Evolutionary conservation across 176 grass and related monocot genomes (phyloP).

Genomic region (Coix lacrymajobi): DNA sequence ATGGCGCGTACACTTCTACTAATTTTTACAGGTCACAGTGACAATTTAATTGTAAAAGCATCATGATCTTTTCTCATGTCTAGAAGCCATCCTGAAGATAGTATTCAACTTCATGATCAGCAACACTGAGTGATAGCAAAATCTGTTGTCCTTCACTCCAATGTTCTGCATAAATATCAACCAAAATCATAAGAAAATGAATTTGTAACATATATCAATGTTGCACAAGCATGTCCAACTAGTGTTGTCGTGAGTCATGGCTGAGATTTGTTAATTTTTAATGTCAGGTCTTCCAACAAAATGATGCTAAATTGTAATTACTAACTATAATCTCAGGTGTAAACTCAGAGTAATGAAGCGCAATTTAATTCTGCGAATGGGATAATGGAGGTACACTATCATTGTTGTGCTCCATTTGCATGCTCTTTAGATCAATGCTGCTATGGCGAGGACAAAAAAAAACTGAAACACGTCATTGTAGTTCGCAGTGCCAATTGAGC

Average conservation of each 20-base stretch:
- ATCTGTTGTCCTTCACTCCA: conserved; percentile 58
- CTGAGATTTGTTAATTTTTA: conserved; percentile 1
- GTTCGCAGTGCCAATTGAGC: neutral
- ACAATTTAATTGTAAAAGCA: too few relatives aligned
- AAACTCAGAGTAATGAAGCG: conserved; percentile 61
- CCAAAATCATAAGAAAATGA: conserved; percentile 14
- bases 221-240: neutral
- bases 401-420: conserved; percentile 59
- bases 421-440: conserved; percentile 85
- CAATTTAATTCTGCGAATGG: conserved; percentile 68
- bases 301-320: neutral
- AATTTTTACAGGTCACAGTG: too few relatives aligned
- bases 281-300: neutral
- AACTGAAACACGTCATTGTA: neutral
- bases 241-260: neutral
- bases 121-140: conserved; percentile 66
- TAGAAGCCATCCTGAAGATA: conserved; percentile 72
- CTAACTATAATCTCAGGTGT: conserved; percentile 64
- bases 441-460: conserved; percentile 7
- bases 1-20: too few relatives aligned
- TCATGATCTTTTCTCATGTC: conserved; percentile 71
- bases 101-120: conserved; percentile 84
- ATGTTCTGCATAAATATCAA: conserved; percentile 43
- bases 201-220: neutral
- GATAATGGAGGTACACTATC: conserved; percentile 64